A percentile compares a stretch with the other conserved stretches of the same genome.
Evolutionary conservation across 1,284 basidiomycete genomes (phyloP).

Genomic region (Peniophora sp.): DNA sequence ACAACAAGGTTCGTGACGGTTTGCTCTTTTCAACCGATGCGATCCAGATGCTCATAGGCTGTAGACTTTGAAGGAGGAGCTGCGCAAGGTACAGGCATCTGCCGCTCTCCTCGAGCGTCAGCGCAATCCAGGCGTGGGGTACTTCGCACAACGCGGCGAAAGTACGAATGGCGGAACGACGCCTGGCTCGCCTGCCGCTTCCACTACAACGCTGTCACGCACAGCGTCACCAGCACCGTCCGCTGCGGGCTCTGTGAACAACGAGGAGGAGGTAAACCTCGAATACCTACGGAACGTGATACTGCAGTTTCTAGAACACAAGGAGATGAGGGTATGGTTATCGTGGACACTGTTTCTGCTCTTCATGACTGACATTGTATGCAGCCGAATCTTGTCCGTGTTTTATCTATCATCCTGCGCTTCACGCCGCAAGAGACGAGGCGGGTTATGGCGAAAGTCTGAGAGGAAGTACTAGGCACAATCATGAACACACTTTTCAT

Average conservation of each 20-base stretch:
- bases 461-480: not conserved
- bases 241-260: constrained; percentile 26
- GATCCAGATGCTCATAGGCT: constrained; percentile 1
- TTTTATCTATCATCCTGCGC: constrained; percentile 83
- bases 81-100: constrained; percentile 88
- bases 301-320: constrained; percentile 86
- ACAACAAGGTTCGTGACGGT: constrained; percentile 83
- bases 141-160: constrained; percentile 60
- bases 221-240: constrained; percentile 33
- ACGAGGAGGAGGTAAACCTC: constrained; percentile 90
- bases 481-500: too few relatives aligned
- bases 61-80: constrained; percentile 81
- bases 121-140: constrained; percentile 88
- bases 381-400: constrained; percentile 82
- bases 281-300: constrained; percentile 94
- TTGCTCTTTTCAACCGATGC: constrained; percentile 6
- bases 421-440: constrained; percentile 93
- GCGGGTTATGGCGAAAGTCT: constrained; percentile 36
- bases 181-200: constrained; percentile 34
- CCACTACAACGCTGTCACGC: constrained; percentile 28
- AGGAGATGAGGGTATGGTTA: constrained; percentile 81
- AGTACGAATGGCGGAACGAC: constrained; percentile 33
- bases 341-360: constrained; percentile 16
- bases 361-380: too few relatives aligned
- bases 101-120: constrained; percentile 84